Percentiles rank a stretch among this genome's conserved stretches.
These are phyloP conservation scores for Crithidia expoeki DNA, from an alignment of 208 protist genomes.

Conservation along the genomic window DNA sequence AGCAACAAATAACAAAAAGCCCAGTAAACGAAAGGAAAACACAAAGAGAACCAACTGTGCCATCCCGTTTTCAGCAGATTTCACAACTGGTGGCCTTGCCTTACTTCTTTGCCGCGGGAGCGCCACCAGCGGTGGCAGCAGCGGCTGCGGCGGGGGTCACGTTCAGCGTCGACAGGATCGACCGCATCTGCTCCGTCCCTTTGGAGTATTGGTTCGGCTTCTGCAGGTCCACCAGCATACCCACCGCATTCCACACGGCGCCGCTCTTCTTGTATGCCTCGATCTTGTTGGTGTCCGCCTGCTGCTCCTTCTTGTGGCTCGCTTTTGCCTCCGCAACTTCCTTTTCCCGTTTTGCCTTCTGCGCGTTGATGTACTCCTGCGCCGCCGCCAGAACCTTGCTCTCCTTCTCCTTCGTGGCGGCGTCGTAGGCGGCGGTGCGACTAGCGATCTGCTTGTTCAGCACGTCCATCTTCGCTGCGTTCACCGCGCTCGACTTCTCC, in stretches of 20 bases:
- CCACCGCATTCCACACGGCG: slow-evolving; percentile 74
- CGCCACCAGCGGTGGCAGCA: no score
- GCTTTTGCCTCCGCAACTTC: slow-evolving; percentile 53
- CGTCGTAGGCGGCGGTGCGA: slow-evolving; percentile 64
- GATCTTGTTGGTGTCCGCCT: slow-evolving; percentile 45
- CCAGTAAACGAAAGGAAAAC: no score
- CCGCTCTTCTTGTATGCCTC: slow-evolving; percentile 64
- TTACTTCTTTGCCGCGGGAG: slow-evolving; percentile 19
- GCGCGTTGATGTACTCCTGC: slow-evolving; percentile 70
- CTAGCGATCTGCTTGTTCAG: slow-evolving; percentile 65
- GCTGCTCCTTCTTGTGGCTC: slow-evolving; percentile 65
- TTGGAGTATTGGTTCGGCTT: slow-evolving; percentile 85
- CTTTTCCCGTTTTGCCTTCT: slow-evolving; percentile 61
- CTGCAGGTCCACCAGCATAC: slow-evolving; percentile 71
- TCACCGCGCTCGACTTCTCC: slow-evolving; percentile 14
- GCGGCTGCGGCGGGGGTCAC: slow-evolving; percentile 12
- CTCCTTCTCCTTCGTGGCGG: slow-evolving; percentile 69
- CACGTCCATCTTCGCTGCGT: slow-evolving; percentile 42
- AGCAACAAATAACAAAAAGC: no score
- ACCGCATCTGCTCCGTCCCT: slow-evolving; percentile 83
- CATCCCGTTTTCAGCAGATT: no score
- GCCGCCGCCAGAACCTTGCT: slow-evolving; percentile 52
- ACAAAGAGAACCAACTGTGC: no score
- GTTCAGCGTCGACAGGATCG: slow-evolving; percentile 56
- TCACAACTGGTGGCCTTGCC: no score